Conservation (phyloP, 176 grass and related monocot genomes). For the Oryza punctata region DNA sequence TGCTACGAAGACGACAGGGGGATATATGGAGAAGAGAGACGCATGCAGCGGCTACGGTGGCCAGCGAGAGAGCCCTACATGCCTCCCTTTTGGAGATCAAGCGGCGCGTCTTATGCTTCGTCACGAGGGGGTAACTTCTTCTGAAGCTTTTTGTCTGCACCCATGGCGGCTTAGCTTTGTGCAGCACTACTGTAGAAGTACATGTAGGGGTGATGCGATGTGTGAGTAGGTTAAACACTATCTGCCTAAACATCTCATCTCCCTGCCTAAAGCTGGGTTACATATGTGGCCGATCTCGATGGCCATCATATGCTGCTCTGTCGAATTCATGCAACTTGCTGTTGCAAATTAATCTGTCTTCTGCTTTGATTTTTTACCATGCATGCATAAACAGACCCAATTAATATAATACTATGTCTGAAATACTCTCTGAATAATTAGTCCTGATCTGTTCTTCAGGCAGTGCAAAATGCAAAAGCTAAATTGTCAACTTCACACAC, state of each 20-base stretch:
- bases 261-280: conserved; percentile 15
- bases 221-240: conserved; percentile 27
- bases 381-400: not conserved
- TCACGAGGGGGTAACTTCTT: conserved; percentile 41
- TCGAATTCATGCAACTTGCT: conserved; percentile 13
- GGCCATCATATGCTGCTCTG: not conserved
- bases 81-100: conserved; percentile 15
- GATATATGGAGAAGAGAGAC: not conserved
- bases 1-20: not conserved
- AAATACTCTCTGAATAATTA: not conserved
- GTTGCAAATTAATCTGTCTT: not conserved
- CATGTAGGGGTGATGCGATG: not conserved
- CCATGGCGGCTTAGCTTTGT: not conserved
- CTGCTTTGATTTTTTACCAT: conserved; percentile 14
- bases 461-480: not conserved
- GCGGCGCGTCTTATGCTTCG: conserved; percentile 29
- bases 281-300: not conserved
- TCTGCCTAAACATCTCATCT: conserved; percentile 24
- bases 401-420: too few relatives aligned
- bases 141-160: not conserved
- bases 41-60: not conserved
- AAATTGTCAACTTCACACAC: not conserved
- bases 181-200: not conserved
- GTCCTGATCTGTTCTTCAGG: not conserved
- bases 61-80: conserved; percentile 8